These are phyloP conservation scores for Athelia psychrophila DNA, from an alignment of 1,284 basidiomycete genomes.

Conservation along the genomic window DNA sequence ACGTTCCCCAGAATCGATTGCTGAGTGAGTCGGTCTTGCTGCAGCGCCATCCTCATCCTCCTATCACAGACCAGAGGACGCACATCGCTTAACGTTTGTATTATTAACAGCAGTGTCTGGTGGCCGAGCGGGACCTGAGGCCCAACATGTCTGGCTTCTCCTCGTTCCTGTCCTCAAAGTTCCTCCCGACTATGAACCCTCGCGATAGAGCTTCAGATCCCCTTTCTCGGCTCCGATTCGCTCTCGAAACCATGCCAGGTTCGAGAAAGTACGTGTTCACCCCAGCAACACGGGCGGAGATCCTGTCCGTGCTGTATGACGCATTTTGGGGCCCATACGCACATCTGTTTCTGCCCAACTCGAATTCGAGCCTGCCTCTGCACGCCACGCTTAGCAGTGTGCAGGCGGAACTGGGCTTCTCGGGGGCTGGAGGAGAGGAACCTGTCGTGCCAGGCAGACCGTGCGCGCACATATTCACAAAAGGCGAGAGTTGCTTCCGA, in stretches of 20 bases:
- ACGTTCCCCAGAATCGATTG: neutral
- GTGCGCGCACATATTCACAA: constrained; percentile 78
- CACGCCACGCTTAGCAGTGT: constrained; percentile 64
- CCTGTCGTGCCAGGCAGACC: constrained; percentile 59
- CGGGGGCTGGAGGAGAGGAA: constrained; percentile 55
- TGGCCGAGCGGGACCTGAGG: no score
- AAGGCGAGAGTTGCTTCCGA: constrained; percentile 84
- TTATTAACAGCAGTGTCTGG: no score
- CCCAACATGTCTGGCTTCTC: constrained; percentile 41
- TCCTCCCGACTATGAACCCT: constrained; percentile 48
- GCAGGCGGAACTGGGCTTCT: constrained; percentile 54
- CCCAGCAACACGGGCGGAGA: constrained; percentile 66
- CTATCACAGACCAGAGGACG: no score
- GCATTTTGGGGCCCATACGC: constrained; percentile 76
- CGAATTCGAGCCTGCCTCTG: constrained; percentile 56
- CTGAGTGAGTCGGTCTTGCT: no score
- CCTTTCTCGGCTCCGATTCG: constrained; percentile 66
- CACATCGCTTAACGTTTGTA: no score
- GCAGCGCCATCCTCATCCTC: no score
- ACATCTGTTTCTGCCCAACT: constrained; percentile 64
- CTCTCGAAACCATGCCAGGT: constrained; percentile 75
- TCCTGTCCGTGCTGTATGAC: constrained; percentile 74
- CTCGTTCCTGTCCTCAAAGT: constrained; percentile 46
- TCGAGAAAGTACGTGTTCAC: constrained; percentile 75
- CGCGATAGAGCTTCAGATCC: constrained; percentile 54